phyloP scores from a whole-genome alignment of 2,329 filamentous ascomycete species.

The Microcyclosporella mali region DNA sequence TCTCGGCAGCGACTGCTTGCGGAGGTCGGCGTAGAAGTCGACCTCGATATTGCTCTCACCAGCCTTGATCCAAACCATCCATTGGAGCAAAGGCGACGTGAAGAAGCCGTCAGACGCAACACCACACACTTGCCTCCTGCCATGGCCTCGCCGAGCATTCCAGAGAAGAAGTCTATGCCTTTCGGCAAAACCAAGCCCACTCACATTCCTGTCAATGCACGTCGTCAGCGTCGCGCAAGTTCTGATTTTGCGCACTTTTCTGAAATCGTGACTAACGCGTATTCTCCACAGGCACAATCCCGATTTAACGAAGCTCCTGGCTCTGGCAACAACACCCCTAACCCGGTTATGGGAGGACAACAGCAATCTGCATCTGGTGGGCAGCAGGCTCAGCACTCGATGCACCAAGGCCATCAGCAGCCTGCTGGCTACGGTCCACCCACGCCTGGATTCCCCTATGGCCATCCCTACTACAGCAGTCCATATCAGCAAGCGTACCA shows the following conservation, averaged over 20 bases:
- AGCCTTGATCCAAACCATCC: slow-evolving; percentile 1
- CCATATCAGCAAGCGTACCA: slow-evolving; percentile 59
- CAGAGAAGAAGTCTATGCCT: not conserved
- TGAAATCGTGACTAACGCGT: slow-evolving; percentile 1
- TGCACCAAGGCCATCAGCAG: slow-evolving; percentile 31
- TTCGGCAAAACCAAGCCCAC: not conserved
- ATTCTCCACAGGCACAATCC: slow-evolving; percentile 52
- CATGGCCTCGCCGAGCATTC: not conserved
- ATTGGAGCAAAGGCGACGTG: not conserved
- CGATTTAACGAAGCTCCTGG: slow-evolving; percentile 71
- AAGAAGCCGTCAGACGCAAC: slow-evolving; percentile 1
- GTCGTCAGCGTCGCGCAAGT: slow-evolving; percentile 7
- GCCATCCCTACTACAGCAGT: slow-evolving; percentile 54
- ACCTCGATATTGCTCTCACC: not conserved
- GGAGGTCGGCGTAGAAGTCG: not conserved
- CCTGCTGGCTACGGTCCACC: slow-evolving; percentile 42
- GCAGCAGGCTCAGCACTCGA: slow-evolving; percentile 34
- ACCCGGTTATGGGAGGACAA: slow-evolving; percentile 59
- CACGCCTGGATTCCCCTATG: slow-evolving; percentile 50
- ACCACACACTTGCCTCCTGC: not conserved
- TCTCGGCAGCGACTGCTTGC: slow-evolving; percentile 2
- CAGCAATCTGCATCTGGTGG: slow-evolving; percentile 41
- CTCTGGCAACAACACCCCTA: slow-evolving; percentile 86
- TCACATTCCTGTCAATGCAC: slow-evolving; percentile 3
- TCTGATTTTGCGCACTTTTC: no score